These are phyloP conservation scores for Iris pallida DNA, from an alignment of 116 monocot species.

Conservation along the genomic window DNA sequence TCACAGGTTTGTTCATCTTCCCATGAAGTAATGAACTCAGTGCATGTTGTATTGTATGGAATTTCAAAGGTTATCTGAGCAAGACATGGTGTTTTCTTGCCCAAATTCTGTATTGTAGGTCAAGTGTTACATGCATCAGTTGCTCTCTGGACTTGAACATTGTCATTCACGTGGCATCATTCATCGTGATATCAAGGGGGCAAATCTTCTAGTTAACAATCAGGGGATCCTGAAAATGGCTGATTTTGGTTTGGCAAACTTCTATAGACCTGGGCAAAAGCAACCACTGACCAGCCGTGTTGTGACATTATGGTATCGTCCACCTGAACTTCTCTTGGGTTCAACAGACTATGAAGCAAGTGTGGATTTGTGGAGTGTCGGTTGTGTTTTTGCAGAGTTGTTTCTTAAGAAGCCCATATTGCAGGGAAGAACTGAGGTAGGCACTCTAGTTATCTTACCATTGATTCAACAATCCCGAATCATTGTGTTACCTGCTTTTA, in stretches of 20 bases:
- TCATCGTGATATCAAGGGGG: conserved; percentile 92
- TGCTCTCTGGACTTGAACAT: conserved; percentile 80
- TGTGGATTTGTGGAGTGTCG: conserved; percentile 95
- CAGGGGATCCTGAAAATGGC: conserved; percentile 82
- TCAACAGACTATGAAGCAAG: conserved; percentile 77
- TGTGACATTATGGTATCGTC: conserved; percentile 95
- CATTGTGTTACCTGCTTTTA: neutral
- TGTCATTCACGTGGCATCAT: conserved; percentile 82
- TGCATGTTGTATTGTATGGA: too few relatives aligned
- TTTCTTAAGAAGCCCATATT: conserved; percentile 72
- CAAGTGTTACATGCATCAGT: conserved; percentile 89
- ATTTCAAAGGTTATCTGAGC: neutral
- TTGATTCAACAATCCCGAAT: neutral
- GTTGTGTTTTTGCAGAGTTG: conserved; percentile 89
- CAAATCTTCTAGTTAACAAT: conserved; percentile 87
- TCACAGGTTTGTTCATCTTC: conserved; percentile 57
- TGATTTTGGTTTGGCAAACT: conserved; percentile 91
- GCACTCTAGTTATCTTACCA: neutral
- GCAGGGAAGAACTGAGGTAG: conserved; percentile 94
- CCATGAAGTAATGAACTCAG: neutral
- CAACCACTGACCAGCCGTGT: conserved; percentile 91
- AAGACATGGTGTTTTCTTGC: neutral
- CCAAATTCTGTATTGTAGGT: conserved; percentile 36
- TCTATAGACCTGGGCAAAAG: conserved; percentile 29
- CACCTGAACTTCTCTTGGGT: conserved; percentile 89